These are phyloP conservation scores for Orbilia blumenaviensis DNA, from an alignment of 2,329 filamentous ascomycete species.

Conservation along the genomic window DNA sequence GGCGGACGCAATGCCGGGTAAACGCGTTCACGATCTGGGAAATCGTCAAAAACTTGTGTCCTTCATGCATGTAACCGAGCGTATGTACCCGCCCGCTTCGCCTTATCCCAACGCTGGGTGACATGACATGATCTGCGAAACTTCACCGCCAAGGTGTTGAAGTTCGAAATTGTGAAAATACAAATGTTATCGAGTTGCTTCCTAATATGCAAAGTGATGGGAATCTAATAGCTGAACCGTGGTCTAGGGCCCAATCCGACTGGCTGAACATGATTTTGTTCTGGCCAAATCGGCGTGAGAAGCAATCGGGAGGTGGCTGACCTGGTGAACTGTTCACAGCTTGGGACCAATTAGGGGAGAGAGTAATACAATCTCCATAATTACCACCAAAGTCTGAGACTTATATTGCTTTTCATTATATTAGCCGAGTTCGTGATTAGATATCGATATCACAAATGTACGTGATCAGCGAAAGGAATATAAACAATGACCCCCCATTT, in stretches of 20 bases:
- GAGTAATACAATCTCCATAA: background rate
- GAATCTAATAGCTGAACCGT: slow-evolving; percentile 12
- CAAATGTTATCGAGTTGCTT: slow-evolving; percentile 1
- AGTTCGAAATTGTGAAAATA: background rate
- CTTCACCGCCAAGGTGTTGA: slow-evolving; percentile 9
- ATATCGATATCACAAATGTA: slow-evolving; percentile 20
- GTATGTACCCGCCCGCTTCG: slow-evolving; percentile 37
- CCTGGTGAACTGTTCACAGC: slow-evolving; percentile 10
- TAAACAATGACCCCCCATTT: slow-evolving; percentile 3
- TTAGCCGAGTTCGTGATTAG: background rate
- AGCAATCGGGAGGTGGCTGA: slow-evolving; percentile 12
- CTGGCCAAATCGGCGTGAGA: background rate
- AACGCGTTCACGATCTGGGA: slow-evolving; percentile 24
- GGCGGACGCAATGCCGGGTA: slow-evolving; percentile 19
- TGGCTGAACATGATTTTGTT: background rate
- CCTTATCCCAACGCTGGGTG: slow-evolving; percentile 9
- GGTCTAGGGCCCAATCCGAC: slow-evolving; percentile 7
- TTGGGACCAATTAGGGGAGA: background rate
- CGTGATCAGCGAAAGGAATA: slow-evolving; percentile 4
- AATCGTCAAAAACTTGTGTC: slow-evolving; percentile 27
- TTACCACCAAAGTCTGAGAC: background rate
- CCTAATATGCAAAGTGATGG: slow-evolving; percentile 4
- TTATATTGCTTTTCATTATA: slow-evolving; percentile 11
- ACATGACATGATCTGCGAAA: background rate
- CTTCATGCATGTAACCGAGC: slow-evolving; percentile 40